These are phyloP conservation scores for Verbascum thapsus DNA, from an alignment of 257 asterid genomes.

Conservation along the genomic window DNA sequence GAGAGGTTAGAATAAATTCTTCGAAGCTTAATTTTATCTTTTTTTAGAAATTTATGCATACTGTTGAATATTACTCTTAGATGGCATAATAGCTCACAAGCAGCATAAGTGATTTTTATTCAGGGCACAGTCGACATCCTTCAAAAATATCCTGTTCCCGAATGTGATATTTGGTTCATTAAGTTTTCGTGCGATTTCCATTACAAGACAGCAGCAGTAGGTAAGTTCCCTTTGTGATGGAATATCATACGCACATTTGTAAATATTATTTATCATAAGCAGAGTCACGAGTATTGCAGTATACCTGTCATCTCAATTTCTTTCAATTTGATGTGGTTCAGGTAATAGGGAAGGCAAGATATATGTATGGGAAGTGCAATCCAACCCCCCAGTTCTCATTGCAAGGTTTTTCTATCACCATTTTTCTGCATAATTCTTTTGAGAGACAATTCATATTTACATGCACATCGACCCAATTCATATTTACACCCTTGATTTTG, in stretches of 20 bases:
- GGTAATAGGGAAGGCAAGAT: constrained; percentile 98
- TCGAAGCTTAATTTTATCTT: constrained; percentile 1
- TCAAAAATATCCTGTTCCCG: constrained; percentile 96
- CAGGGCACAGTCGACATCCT: constrained; percentile 95
- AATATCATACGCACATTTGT: no score
- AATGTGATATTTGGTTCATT: constrained; percentile 97
- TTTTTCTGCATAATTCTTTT: neutral
- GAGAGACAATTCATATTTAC: no score
- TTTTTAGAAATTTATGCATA: constrained; percentile 19
- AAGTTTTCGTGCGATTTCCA: constrained; percentile 92
- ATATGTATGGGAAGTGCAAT: constrained; percentile 91
- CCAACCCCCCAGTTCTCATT: constrained; percentile 82
- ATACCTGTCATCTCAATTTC: constrained; percentile 19
- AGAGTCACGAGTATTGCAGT: constrained; percentile 5
- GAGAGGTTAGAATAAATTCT: constrained; percentile 68
- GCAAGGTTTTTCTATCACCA: constrained; percentile 56
- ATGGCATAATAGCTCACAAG: constrained; percentile 11
- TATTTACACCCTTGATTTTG: no score
- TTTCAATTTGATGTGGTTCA: constrained; percentile 34
- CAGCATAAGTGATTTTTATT: constrained; percentile 34
- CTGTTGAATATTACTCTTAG: neutral
- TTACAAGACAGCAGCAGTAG: constrained; percentile 78
- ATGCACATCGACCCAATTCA: no score
- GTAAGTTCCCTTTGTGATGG: constrained; percentile 51
- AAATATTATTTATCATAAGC: constrained; percentile 12